Evolutionary conservation across 176 grass and related monocot species (phyloP).

Genomic region (Panicum miliaceum): DNA sequence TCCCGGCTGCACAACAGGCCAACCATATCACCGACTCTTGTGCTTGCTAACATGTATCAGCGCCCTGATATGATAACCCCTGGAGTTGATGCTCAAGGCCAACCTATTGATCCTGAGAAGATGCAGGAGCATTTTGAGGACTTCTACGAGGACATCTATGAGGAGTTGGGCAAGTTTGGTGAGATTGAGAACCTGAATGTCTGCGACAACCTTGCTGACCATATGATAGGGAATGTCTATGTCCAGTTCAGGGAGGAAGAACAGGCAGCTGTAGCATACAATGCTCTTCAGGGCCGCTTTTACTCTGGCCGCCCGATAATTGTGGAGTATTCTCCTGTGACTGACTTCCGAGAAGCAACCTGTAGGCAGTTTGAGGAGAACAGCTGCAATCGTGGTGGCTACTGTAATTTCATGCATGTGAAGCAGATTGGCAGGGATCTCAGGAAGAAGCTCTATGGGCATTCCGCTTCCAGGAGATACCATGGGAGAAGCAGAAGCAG

Average conservation of each 20-base stretch:
- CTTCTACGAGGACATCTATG: neutral
- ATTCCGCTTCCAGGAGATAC: constrained; percentile 14
- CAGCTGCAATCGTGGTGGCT: constrained; percentile 6
- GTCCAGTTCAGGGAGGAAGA: constrained; percentile 7
- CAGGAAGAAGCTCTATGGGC: neutral
- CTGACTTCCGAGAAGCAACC: neutral
- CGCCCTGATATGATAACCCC: neutral
- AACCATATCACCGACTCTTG: neutral
- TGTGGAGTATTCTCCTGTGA: neutral
- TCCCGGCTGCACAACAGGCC: neutral
- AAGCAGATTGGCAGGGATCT: neutral
- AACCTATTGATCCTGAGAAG: neutral
- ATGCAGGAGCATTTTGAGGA: neutral
- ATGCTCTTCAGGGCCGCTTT: neutral
- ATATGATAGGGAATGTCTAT: constrained; percentile 12
- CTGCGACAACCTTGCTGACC: neutral
- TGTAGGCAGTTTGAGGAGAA: constrained; percentile 6
- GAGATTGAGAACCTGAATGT: constrained; percentile 3
- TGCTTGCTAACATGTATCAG: neutral
- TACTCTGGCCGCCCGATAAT: neutral
- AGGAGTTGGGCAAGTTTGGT: neutral
- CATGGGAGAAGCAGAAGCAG: constrained; percentile 50
- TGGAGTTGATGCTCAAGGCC: constrained; percentile 1
- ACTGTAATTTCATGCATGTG: constrained; percentile 1
- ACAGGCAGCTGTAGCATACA: neutral